phyloP scores from a whole-genome alignment of 768 basidiomycete species.

The Russula abietina region DNA sequence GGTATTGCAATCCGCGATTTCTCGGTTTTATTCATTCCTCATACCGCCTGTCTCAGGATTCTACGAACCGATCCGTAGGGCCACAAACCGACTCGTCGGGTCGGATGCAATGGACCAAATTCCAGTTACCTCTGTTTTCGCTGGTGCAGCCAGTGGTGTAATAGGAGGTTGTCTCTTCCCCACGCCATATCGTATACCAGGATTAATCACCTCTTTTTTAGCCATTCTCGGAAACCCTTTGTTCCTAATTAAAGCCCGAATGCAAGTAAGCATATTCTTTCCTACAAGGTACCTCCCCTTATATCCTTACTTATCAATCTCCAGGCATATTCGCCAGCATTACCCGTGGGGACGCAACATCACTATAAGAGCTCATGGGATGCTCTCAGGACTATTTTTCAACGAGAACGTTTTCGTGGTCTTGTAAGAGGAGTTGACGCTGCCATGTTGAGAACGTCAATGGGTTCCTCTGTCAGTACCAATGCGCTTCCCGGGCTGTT shows the following conservation, averaged over 20 bases:
- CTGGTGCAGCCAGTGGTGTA: constrained; percentile 86
- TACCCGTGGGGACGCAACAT: constrained; percentile 94
- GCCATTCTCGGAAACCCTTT: constrained; percentile 82
- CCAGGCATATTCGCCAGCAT: constrained; percentile 87
- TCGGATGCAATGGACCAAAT: constrained; percentile 56
- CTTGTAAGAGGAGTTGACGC: constrained; percentile 89
- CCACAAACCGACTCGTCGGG: constrained; percentile 65
- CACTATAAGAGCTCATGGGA: constrained; percentile 80
- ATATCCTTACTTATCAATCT: neutral
- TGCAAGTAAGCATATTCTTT: constrained; percentile 57
- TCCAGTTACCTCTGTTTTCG: constrained; percentile 69
- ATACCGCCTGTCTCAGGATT: constrained; percentile 54
- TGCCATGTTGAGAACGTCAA: constrained; percentile 87
- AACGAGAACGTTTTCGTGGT: constrained; percentile 71
- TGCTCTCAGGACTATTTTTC: constrained; percentile 74
- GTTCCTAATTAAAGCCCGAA: constrained; percentile 94
- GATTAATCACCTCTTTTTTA: constrained; percentile 27
- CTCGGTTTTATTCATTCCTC: neutral
- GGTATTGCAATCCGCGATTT: constrained; percentile 39
- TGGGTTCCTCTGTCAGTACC: constrained; percentile 73
- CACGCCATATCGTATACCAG: neutral
- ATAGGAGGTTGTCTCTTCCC: constrained; percentile 61
- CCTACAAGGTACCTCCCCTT: neutral
- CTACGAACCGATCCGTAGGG: constrained; percentile 84
- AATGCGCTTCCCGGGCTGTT: neutral